Percentiles rank a stretch among this genome's conserved stretches.
Evolutionary conservation across 2,329 filamentous ascomycete species (phyloP).

Genomic region (Sporothrix schenckii): DNA sequence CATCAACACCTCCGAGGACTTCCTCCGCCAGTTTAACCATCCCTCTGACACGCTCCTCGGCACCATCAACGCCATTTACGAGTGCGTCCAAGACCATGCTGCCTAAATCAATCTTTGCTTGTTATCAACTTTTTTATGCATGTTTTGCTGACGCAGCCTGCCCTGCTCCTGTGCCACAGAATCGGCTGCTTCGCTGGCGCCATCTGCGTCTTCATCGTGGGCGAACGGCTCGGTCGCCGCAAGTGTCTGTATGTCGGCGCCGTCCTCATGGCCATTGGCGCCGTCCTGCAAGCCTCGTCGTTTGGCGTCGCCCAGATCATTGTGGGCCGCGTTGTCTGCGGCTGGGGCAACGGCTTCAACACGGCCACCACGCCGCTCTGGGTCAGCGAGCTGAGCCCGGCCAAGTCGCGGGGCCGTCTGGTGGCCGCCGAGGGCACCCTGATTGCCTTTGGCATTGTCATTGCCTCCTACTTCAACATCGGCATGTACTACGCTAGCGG

Average conservation of each 20-base stretch:
- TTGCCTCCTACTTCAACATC: conserved; percentile 64
- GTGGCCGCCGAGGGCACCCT: conserved; percentile 65
- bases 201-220: conserved; percentile 42
- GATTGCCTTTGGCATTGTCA: conserved; percentile 60
- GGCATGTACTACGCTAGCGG: conserved; percentile 57
- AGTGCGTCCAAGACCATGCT: conserved; percentile 50
- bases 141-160: not conserved
- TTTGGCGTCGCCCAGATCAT: conserved; percentile 49
- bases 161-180: conserved; percentile 30
- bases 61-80: conserved; percentile 50
- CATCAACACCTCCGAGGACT: conserved; percentile 69
- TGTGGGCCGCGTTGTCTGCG: conserved; percentile 51
- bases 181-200: conserved; percentile 42
- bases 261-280: conserved; percentile 50
- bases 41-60: conserved; percentile 48
- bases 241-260: conserved; percentile 48
- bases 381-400: conserved; percentile 62
- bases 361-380: conserved; percentile 59
- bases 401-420: conserved; percentile 60
- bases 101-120: conserved; percentile 27
- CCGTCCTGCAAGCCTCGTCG: conserved; percentile 47
- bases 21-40: conserved; percentile 57
- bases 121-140: too few species aligned
- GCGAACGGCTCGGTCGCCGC: conserved; percentile 49
- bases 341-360: conserved; percentile 49